A percentile compares a stretch with the other conserved stretches of the same genome.
phyloP scores from a whole-genome alignment of 2,329 filamentous ascomycete species.

The Ophiostoma australiae region DNA sequence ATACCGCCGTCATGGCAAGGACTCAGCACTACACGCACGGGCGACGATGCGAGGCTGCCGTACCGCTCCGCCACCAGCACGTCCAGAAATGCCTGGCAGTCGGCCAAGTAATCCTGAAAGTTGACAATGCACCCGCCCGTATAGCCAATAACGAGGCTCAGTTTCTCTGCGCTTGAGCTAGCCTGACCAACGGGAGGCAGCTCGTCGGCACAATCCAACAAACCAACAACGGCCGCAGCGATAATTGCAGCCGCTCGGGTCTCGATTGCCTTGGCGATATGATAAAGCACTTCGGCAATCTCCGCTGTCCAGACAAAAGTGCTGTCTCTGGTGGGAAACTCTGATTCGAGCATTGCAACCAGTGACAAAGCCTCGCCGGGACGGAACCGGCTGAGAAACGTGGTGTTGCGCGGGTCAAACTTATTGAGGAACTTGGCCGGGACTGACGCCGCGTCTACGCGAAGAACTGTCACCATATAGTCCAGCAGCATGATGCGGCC shows the following conservation, averaged over 20 bases:
- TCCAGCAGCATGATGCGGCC: conserved; percentile 66
- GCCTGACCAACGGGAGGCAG: conserved; percentile 37
- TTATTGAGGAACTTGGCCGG: conserved; percentile 52
- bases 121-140: conserved; percentile 77
- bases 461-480: conserved; percentile 48
- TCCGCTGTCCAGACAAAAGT: conserved; percentile 59
- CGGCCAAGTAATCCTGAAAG: conserved; percentile 66
- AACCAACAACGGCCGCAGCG: conserved; percentile 65
- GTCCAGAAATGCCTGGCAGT: conserved; percentile 66
- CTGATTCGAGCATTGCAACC: conserved; percentile 44
- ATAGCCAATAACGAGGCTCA: conserved; percentile 69
- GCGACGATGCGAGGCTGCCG: conserved; percentile 27
- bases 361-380: conserved; percentile 45
- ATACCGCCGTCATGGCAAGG: conserved; percentile 60
- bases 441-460: conserved; percentile 42
- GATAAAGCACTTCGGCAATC: conserved; percentile 55
- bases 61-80: conserved; percentile 43
- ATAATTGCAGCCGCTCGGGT: conserved; percentile 67
- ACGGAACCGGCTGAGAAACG: conserved; percentile 66
- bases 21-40: conserved; percentile 45
- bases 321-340: conserved; percentile 45
- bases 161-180: conserved; percentile 17
- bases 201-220: conserved; percentile 65
- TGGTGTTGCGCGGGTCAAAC: conserved; percentile 61
- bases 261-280: conserved; percentile 66